Evolutionary conservation across 306 rosid species (phyloP).

Genomic region (Vachellia pachyceras): DNA sequence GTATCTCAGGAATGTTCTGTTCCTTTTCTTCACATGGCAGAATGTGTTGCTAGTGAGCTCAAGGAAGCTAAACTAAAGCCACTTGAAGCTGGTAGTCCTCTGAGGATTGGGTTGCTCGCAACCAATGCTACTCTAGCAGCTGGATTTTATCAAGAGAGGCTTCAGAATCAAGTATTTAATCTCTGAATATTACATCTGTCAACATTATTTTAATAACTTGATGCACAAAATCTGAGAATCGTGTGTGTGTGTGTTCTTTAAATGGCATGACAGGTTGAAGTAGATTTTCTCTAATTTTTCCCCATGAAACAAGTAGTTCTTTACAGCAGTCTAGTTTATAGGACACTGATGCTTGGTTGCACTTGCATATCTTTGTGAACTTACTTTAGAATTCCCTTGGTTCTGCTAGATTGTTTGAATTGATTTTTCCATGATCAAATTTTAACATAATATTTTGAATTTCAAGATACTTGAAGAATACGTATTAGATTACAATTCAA

Average conservation of each 20-base stretch:
- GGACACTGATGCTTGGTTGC: background rate
- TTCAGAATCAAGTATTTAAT: conserved; percentile 72
- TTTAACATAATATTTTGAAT: background rate
- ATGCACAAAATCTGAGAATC: conserved; percentile 9
- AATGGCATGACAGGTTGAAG: background rate
- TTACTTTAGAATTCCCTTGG: conserved; percentile 6
- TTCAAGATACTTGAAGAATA: conserved; percentile 10
- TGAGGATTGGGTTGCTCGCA: conserved; percentile 78
- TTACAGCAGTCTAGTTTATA: background rate
- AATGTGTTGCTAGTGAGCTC: conserved; percentile 81
- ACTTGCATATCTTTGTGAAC: background rate
- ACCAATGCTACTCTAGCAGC: conserved; percentile 65
- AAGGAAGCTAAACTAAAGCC: conserved; percentile 88
- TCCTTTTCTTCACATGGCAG: conserved; percentile 76
- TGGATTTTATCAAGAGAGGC: conserved; percentile 79
- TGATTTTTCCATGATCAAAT: background rate
- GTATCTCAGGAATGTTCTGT: conserved; percentile 68
- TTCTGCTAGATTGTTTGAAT: conserved; percentile 3
- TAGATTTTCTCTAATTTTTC: background rate
- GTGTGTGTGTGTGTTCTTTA: conserved; percentile 9
- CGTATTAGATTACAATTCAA: no score
- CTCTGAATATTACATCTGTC: background rate
- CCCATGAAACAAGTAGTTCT: background rate
- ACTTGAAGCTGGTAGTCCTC: conserved; percentile 77
- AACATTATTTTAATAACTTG: background rate